Evolutionary conservation across 2,329 filamentous ascomycete species (phyloP).

Genomic region (Ascochyta clinopodiicola): DNA sequence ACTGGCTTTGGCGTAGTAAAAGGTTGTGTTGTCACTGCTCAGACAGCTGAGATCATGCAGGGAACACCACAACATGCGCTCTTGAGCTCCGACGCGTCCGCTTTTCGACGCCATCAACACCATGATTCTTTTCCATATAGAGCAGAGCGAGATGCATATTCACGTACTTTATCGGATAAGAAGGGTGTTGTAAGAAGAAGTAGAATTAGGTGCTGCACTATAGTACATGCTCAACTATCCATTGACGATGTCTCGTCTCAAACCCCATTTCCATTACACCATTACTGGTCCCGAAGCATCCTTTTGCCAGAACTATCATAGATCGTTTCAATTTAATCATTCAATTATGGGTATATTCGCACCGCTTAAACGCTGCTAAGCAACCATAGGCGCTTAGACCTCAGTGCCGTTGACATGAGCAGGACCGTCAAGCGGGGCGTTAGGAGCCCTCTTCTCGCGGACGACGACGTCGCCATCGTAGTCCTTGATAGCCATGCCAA

Average conservation of each 20-base stretch:
- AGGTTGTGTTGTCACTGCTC: no score
- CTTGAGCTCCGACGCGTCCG: no score
- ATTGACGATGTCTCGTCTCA: background rate
- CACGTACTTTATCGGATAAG: background rate
- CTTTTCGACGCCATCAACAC: no score
- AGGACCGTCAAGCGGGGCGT: conserved; percentile 6
- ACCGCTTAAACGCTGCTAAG: background rate
- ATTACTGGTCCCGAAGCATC: background rate
- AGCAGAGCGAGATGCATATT: no score
- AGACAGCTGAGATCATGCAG: no score
- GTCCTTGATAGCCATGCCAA: conserved; percentile 62
- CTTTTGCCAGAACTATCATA: no score
- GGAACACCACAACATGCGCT: no score
- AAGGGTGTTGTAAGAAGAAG: background rate
- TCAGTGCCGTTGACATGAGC: background rate
- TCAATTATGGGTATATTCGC: conserved; percentile 1
- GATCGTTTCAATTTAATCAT: background rate
- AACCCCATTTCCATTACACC: background rate
- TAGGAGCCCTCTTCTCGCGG: conserved; percentile 27
- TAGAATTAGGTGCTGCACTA: background rate
- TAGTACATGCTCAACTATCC: background rate
- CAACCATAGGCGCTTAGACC: conserved; percentile 1
- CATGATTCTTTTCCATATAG: no score
- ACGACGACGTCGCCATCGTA: conserved; percentile 50
- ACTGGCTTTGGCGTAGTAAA: no score